Base-by-base conservation (phyloP, 805 yeast species). In the Nakazawaea molendinolei region DNA sequence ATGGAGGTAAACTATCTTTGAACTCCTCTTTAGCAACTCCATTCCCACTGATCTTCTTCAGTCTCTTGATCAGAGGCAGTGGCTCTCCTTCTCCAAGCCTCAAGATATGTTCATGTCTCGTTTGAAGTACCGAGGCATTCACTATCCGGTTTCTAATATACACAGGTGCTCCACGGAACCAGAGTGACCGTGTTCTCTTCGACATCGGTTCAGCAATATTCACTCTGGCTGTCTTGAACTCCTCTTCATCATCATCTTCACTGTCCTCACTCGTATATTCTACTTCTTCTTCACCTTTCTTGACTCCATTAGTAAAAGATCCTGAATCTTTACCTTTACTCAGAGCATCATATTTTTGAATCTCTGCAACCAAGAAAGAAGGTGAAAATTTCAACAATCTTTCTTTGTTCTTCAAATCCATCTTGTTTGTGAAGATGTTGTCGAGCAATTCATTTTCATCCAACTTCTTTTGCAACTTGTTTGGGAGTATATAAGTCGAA, bases 101-200 rank as follows among this genome's bases (percentile, higher is more conserved):
- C 26, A 38, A 29, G 10, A 38, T 29, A 25, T 28, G 34, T 12
- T 21, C 16, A 17, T 38, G 33, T 9, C 32, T 9, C 14, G 4
- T 10, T 2, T 24, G 9, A 8, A 9, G 19, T 14, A 28, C 23
- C 3, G 27, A 53, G 35, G 37, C 51, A 31, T 48, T 55, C 34
- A 53, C 39, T 18, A 68, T 39, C 40, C 79, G 51, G 42, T 61
- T 63, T 5, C 60, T 50, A 14, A 73, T 50, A 21, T 65, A 58
- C 8, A 71, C 60, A 18, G 86, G 83, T 2, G 87, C 81, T 1
- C 84, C 74, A 47, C 79, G 67, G 53, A 74, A 80, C 84, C 87
- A 82, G 13, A 82, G 52, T 12, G 74, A 48, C 24, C 76, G 74
- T 10, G 34, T 28, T 18, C 17, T 28, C 19, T 31, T 23, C 3